Conservation (phyloP, 805 yeast genomes). For the Yamadazyma olivae region DNA sequence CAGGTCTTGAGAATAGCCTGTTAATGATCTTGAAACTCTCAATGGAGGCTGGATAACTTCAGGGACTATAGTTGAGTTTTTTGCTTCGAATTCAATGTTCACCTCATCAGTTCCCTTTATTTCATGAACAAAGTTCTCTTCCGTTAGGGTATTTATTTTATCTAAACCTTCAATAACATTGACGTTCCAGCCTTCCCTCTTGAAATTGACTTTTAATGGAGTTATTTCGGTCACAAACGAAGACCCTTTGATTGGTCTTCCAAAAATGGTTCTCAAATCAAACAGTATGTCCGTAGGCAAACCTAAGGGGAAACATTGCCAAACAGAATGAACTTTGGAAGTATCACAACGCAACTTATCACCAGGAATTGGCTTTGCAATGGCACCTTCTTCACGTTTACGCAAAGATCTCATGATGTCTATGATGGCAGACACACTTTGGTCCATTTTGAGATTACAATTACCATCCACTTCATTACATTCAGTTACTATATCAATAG, state of each 20-base stretch:
- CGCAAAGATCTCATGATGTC: conserved; percentile 69
- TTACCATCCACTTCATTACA: conserved; percentile 37
- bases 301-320: conserved; percentile 77
- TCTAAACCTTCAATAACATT: conserved; percentile 12
- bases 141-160: conserved; percentile 7
- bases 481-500: conserved; percentile 69
- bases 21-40: conserved; percentile 75
- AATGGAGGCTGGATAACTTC: conserved; percentile 44
- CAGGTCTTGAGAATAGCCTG: conserved; percentile 87
- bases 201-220: conserved; percentile 42
- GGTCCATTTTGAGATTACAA: conserved; percentile 57
- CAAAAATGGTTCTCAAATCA: conserved; percentile 65
- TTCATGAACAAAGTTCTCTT: conserved; percentile 1
- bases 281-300: conserved; percentile 48
- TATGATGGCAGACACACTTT: conserved; percentile 67
- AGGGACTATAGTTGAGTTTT: conserved; percentile 41
- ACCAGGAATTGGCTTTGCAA: conserved; percentile 78
- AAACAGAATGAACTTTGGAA: conserved; percentile 53
- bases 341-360: conserved; percentile 72
- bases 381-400: conserved; percentile 55
- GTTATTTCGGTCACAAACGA: conserved; percentile 45
- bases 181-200: conserved; percentile 47
- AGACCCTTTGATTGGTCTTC: conserved; percentile 61
- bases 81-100: conserved; percentile 33
- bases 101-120: conserved; percentile 38